phyloP scores from a whole-genome alignment of 2,329 filamentous ascomycete species.

The Fusarium austroafricanum region DNA sequence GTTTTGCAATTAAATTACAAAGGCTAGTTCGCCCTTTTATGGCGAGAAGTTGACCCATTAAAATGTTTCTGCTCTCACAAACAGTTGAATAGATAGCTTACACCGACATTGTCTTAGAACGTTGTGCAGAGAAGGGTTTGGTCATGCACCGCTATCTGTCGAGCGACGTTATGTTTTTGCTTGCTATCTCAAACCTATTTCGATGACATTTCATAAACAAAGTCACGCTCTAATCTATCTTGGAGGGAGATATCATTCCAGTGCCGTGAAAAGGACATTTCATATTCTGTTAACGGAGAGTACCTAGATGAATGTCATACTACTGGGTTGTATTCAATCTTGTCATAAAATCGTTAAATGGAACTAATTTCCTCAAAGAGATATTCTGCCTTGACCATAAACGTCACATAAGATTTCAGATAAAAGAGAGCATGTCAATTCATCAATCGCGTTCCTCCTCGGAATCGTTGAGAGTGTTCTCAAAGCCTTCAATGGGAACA shows the following conservation, averaged over 20 bases:
- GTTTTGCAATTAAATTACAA: background rate
- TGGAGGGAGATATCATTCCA: too few species aligned
- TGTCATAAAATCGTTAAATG: background rate
- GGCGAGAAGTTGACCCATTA: background rate
- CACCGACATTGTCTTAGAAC: background rate
- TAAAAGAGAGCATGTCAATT: too few species aligned
- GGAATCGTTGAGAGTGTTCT: slow-evolving; percentile 33
- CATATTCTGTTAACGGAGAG: too few species aligned
- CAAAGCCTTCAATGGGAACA: slow-evolving; percentile 37
- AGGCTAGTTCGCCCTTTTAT: background rate
- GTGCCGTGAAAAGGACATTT: too few species aligned
- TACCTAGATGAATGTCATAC: background rate
- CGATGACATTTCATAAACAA: background rate
- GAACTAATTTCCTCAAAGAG: background rate
- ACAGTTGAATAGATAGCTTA: background rate
- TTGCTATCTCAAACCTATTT: background rate
- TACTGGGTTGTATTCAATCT: slow-evolving; percentile 4
- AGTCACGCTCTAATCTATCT: background rate
- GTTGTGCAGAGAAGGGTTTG: background rate
- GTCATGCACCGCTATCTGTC: background rate
- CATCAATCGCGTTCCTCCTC: slow-evolving; percentile 26
- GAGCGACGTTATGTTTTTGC: background rate
- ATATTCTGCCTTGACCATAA: background rate
- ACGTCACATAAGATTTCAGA: too few species aligned
- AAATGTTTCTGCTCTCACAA: background rate